Conservation (phyloP, 2,329 filamentous ascomycete species). For the Cytospora chrysosperma region DNA sequence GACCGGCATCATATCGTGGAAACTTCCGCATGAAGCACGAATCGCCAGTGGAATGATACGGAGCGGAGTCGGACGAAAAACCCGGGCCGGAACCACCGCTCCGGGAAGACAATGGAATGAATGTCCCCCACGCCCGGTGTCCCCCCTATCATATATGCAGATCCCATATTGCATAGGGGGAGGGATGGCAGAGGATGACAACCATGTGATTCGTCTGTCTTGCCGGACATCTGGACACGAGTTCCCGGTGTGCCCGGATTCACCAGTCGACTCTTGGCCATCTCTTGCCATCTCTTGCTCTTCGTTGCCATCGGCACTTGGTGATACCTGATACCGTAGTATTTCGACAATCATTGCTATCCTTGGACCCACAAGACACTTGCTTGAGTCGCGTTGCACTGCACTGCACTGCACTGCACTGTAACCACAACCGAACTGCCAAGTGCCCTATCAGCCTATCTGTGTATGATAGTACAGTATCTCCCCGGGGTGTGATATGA, state of each 20-base stretch:
- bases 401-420: slow-evolving; percentile 6
- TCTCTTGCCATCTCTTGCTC: too few relatives aligned
- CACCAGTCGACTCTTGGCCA: too few relatives aligned
- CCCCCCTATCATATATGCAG: slow-evolving; percentile 6
- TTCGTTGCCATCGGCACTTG: neutral
- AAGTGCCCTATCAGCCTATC: neutral
- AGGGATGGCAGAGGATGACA: neutral
- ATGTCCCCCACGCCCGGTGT: neutral
- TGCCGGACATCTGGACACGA: neutral
- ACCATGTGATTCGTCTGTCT: slow-evolving; percentile 7
- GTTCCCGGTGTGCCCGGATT: too few relatives aligned
- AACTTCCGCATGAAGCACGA: neutral
- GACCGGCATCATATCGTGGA: neutral
- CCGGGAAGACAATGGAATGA: too few relatives aligned
- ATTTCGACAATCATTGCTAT: too few relatives aligned
- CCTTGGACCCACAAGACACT: too few relatives aligned
- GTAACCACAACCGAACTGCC: too few relatives aligned
- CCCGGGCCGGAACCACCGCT: neutral
- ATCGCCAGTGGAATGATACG: neutral
- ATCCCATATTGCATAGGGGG: neutral
- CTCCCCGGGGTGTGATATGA: neutral
- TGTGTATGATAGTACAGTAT: too few relatives aligned
- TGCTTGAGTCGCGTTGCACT: too few relatives aligned
- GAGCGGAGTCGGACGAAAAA: neutral
- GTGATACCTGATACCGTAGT: too few relatives aligned